Percentiles rank a stretch among this genome's conserved stretches.
Conservation (phyloP, 768 basidiomycete species). For the Vararia minispora region DNA sequence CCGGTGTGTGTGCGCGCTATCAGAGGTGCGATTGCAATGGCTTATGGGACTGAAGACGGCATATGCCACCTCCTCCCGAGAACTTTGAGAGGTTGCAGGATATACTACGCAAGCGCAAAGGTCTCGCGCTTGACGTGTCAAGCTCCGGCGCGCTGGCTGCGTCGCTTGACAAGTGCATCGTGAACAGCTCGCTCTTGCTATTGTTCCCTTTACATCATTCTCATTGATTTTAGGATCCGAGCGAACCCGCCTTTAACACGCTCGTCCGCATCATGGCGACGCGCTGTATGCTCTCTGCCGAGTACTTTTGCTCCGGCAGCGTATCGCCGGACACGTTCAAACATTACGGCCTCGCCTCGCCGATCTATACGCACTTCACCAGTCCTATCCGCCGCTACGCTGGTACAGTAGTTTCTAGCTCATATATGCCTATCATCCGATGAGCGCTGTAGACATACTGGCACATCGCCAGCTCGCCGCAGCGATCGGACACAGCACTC, state of each 20-base stretch:
- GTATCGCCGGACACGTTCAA: conserved; percentile 87
- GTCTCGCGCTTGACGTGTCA: conserved; percentile 77
- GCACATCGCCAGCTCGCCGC: conserved; percentile 90
- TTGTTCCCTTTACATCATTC: conserved; percentile 6
- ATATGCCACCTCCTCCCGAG: conserved; percentile 80
- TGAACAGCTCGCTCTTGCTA: conserved; percentile 29
- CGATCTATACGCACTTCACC: conserved; percentile 98
- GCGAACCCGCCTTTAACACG: conserved; percentile 88
- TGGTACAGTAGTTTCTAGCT: conserved; percentile 28
- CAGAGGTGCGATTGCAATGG: conserved; percentile 1
- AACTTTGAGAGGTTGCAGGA: conserved; percentile 97
- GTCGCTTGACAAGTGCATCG: conserved; percentile 81
- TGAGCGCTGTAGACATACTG: conserved; percentile 58
- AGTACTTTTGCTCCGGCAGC: conserved; percentile 96
- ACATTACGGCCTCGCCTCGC: conserved; percentile 94
- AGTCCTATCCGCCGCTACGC: conserved; percentile 96
- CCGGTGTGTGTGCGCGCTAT: conserved; percentile 33
- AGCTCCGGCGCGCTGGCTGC: conserved; percentile 82
- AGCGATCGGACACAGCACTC: conserved; percentile 70
- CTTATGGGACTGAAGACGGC: conserved; percentile 43
- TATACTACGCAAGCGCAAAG: conserved; percentile 77
- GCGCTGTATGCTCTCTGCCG: conserved; percentile 94
- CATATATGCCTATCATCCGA: not conserved
- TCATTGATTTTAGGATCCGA: conserved; percentile 46
- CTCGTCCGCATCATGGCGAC: conserved; percentile 99